Conservation (phyloP, 2,329 filamentous ascomycete genomes). For the Beauveria brongniartii region DNA sequence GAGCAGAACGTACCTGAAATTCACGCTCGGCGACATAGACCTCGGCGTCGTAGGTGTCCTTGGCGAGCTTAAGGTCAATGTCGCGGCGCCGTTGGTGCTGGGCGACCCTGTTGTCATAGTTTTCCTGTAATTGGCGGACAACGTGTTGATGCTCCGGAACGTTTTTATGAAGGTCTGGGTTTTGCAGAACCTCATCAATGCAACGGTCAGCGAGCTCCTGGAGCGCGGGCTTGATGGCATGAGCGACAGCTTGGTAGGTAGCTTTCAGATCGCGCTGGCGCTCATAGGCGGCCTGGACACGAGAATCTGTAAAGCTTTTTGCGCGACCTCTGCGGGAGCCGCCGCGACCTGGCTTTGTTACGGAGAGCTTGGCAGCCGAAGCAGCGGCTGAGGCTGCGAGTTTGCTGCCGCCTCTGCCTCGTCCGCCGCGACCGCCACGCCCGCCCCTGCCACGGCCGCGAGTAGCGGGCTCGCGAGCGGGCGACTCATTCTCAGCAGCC, state of each 20-base stretch:
- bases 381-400: conserved; percentile 22
- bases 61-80: conserved; percentile 27
- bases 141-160: conserved; percentile 45
- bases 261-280: conserved; percentile 61
- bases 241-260: conserved; percentile 53
- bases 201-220: conserved; percentile 57
- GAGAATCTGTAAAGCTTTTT: conserved; percentile 47
- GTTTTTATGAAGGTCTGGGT: conserved; percentile 44
- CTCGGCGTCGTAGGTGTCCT: conserved; percentile 28
- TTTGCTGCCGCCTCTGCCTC: conserved; percentile 17
- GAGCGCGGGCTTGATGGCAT: conserved; percentile 54
- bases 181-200: conserved; percentile 47
- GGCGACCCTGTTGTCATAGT: conserved; percentile 23
- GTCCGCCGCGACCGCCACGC: conserved; percentile 13
- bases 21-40: conserved; percentile 27
- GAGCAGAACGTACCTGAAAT: conserved; percentile 29
- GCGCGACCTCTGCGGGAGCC: conserved; percentile 40
- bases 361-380: conserved; percentile 25
- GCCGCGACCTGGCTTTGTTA: conserved; percentile 29
- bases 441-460: conserved; percentile 23
- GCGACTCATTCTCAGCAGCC: conserved; percentile 31
- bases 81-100: conserved; percentile 26
- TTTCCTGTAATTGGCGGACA: conserved; percentile 37
- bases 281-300: conserved; percentile 50
- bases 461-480: conserved; percentile 27